phyloP scores from a whole-genome alignment of 352 stramenopile species.

The Pythium rishiriense region DNA sequence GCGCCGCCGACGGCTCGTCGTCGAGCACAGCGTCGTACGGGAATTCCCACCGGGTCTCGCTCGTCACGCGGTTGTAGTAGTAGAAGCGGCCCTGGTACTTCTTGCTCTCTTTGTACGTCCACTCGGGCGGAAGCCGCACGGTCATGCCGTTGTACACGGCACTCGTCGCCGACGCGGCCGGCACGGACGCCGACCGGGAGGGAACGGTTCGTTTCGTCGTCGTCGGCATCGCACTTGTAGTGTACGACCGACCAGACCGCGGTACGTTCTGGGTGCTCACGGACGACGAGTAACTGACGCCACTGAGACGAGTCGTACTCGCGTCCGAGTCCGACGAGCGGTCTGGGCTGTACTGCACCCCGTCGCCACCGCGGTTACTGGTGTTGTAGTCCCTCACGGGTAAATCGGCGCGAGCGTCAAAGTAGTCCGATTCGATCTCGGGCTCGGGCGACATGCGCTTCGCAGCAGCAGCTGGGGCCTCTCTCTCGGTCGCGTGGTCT shows the following conservation, averaged over 20 bases:
- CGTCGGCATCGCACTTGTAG: slow-evolving; percentile 1
- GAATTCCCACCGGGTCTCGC: slow-evolving; percentile 68
- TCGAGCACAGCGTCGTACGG: slow-evolving; percentile 30
- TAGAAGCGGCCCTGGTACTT: slow-evolving; percentile 53
- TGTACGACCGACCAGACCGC: neutral
- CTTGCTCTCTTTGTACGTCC: slow-evolving; percentile 69
- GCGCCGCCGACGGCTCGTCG: slow-evolving; percentile 7
- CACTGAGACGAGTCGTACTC: slow-evolving; percentile 13
- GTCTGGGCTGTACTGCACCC: slow-evolving; percentile 2
- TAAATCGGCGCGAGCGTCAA: neutral
- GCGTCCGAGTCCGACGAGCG: slow-evolving; percentile 15
- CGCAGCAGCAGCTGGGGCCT: neutral
- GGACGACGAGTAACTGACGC: slow-evolving; percentile 12
- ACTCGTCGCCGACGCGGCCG: neutral
- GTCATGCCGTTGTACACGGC: slow-evolving; percentile 6
- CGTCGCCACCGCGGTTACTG: neutral
- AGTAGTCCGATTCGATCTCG: slow-evolving; percentile 16
- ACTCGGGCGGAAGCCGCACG: slow-evolving; percentile 33
- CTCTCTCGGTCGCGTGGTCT: neutral
- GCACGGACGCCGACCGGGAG: neutral
- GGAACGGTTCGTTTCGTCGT: neutral
- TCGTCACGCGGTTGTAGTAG: slow-evolving; percentile 67
- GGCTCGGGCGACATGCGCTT: neutral
- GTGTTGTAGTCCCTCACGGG: neutral
- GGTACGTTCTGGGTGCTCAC: neutral